Evolutionary conservation across 306 rosid genomes (phyloP), one percentile per base, ranked within the genome.

Genomic region (Styphnolobium japonicum): DNA sequence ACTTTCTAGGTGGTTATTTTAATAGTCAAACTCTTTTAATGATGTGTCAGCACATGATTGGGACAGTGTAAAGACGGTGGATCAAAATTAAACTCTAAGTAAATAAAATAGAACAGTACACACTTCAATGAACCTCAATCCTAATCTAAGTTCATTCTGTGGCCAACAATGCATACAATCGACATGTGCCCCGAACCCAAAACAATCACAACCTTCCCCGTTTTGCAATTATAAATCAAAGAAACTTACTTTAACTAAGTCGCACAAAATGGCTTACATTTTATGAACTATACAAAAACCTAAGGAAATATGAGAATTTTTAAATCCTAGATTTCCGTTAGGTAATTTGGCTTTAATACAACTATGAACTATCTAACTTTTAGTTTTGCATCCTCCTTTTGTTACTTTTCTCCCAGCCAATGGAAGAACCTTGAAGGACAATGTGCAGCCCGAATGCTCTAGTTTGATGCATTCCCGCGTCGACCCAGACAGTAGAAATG

Each of bases 281-380:
- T 22, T 33, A 27, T 23, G 39, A 58, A 78, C 46, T 51, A 21
- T 27, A 33, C 58, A 53, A 78, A 78, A 78, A 71, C 9, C 42
- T 49, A 34, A 60, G 62, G 58, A 69, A 49, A 67, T 67, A 64
- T 5, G 43, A 36, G 1, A 76, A 61, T 78, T 72, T 72, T 68
- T 82, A 61, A 60, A 73, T 66, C 72, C 43, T 6, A 73, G 27
- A 34, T 79, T 79, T 67, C 80, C 83, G 70, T 73, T 70, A 78
- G 21, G 29, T 0, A 23, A 74, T 56, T 52, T 33, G 14, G 40
- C 64, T 66, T 64, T 71, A 0, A 34, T 1, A 18, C 9, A 40
- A 51, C 71, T 81, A 67, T 39, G n/a, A n/a, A n/a, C 19, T 16
- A 75, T 62, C 68, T 10, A 68, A 68, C 78, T 82, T 82, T 48